Percentiles rank a stretch among this genome's conserved stretches.
Conservation (phyloP, 116 monocot genomes). For the Iris pallida region DNA sequence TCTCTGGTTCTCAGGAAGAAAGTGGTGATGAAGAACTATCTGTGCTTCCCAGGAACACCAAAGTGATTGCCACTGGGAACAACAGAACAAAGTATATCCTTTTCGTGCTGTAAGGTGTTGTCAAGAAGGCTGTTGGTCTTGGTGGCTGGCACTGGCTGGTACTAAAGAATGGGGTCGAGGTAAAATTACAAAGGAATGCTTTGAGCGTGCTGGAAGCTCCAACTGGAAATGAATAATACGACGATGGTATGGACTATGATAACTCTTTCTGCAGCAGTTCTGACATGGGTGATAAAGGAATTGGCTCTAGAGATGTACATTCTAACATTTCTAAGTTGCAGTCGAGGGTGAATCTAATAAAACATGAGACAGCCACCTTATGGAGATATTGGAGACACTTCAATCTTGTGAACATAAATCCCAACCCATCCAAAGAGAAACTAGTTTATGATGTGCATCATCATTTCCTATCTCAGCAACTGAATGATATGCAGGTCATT, state of each 20-base stretch:
- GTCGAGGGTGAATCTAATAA: conserved; percentile 41
- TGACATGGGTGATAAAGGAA: conserved; percentile 29
- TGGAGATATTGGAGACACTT: conserved; percentile 75
- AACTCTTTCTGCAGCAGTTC: conserved; percentile 27
- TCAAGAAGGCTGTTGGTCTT: conserved; percentile 85
- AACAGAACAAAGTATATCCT: conserved; percentile 84
- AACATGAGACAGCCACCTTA: conserved; percentile 42
- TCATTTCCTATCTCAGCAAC: conserved; percentile 73
- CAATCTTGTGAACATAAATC: conserved; percentile 59
- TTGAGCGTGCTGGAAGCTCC: conserved; percentile 61
- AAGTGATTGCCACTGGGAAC: conserved; percentile 83
- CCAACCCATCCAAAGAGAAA: conserved; percentile 69
- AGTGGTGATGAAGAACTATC: conserved; percentile 73
- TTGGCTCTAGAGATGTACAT: conserved; percentile 29
- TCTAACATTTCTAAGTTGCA: conserved; percentile 27
- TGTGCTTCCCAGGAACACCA: conserved; percentile 76
- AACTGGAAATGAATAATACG: conserved; percentile 43
- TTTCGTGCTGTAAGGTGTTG: conserved; percentile 79
- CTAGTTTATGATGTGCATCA: conserved; percentile 49
- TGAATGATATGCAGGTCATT: conserved; percentile 91
- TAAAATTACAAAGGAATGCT: conserved; percentile 70
- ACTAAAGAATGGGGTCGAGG: conserved; percentile 63
- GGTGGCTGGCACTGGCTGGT: conserved; percentile 96
- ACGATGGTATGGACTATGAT: conserved; percentile 40
- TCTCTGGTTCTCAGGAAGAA: conserved; percentile 53